Conservation (phyloP, 2,329 filamentous ascomycete genomes). For the Metarhizium guizhouense region DNA sequence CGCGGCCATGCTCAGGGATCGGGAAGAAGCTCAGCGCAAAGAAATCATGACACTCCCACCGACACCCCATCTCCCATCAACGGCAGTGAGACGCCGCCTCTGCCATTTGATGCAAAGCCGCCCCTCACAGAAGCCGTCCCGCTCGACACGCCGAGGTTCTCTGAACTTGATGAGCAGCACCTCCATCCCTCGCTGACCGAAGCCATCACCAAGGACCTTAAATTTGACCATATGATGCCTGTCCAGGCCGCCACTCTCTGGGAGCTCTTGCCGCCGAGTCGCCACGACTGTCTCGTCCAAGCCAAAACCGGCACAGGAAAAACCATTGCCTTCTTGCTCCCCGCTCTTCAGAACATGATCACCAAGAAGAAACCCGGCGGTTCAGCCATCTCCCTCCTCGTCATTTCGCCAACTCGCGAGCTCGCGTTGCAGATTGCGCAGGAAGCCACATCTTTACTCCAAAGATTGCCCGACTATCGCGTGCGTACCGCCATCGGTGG, state of each 20-base stretch:
- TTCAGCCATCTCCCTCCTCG: constrained; percentile 47
- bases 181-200: constrained; percentile 36
- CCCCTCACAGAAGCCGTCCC: constrained; percentile 22
- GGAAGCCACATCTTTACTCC: constrained; percentile 63
- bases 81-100: neutral
- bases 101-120: neutral
- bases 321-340: constrained; percentile 74
- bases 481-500: constrained; percentile 76
- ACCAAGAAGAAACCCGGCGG: constrained; percentile 22
- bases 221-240: constrained; percentile 44
- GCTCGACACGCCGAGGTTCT: constrained; percentile 35
- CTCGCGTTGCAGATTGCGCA: constrained; percentile 61
- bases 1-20: neutral
- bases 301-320: constrained; percentile 85
- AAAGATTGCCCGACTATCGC: constrained; percentile 63
- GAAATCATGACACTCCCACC: neutral
- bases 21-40: neutral
- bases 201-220: constrained; percentile 38
- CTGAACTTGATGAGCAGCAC: constrained; percentile 30
- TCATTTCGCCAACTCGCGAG: constrained; percentile 63
- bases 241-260: constrained; percentile 44
- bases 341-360: constrained; percentile 72
- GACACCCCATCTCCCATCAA: neutral
- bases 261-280: constrained; percentile 35
- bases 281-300: constrained; percentile 57